Conservation (phyloP, 306 rosid species). For the Cercis canadensis region DNA sequence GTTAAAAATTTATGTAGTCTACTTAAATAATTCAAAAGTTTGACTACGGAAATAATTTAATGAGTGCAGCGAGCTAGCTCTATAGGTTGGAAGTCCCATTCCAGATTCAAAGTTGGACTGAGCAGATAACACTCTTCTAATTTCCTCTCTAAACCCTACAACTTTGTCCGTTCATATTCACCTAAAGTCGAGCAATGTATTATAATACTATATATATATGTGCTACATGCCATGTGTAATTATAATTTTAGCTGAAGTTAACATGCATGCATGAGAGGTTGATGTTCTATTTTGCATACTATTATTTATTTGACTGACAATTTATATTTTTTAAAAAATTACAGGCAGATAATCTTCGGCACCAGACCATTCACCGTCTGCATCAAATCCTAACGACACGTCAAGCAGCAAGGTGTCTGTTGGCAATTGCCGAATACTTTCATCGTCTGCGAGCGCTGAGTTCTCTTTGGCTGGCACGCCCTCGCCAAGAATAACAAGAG, state of each 20-base stretch:
- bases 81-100: neutral
- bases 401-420: slow-evolving; percentile 87
- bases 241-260: slow-evolving; percentile 1
- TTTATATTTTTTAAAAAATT: neutral
- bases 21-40: slow-evolving; percentile 15
- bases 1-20: neutral
- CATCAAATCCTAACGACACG: slow-evolving; percentile 75
- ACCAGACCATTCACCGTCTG: slow-evolving; percentile 77
- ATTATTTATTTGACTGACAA: neutral
- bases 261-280: neutral
- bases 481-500: slow-evolving; percentile 63
- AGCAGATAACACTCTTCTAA: too few species aligned
- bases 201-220: too few species aligned
- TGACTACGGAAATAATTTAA: slow-evolving; percentile 31
- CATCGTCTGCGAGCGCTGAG: slow-evolving; percentile 90
- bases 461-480: slow-evolving; percentile 88
- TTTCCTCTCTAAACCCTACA: too few species aligned
- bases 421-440: slow-evolving; percentile 85
- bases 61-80: too few species aligned
- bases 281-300: neutral
- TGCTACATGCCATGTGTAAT: too few species aligned
- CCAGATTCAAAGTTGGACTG: neutral
- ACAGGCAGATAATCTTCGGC: slow-evolving; percentile 88
- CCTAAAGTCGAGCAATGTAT: slow-evolving; percentile 14
- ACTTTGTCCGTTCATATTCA: neutral